Evolutionary conservation across 179 eudicot species (phyloP).

Genomic region (Silene coronaria): DNA sequence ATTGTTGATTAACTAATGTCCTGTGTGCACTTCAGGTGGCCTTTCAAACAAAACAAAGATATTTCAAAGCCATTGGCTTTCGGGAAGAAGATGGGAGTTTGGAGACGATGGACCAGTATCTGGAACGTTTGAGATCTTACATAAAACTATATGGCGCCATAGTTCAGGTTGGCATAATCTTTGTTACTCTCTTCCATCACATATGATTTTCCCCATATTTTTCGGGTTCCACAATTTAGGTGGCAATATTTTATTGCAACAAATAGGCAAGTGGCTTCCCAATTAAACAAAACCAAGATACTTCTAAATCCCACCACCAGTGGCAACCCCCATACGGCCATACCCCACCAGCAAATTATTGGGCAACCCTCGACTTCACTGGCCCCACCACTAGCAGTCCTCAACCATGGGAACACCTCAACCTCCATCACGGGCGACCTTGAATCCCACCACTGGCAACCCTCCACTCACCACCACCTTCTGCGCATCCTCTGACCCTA

Average conservation of each 20-base stretch:
- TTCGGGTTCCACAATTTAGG: neutral
- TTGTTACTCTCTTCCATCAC: neutral
- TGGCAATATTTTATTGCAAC: neutral
- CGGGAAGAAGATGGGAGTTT: conserved; percentile 55
- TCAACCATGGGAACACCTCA: neutral
- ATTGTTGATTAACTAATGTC: conserved; percentile 5
- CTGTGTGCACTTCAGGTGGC: conserved; percentile 34
- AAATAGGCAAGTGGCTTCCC: neutral
- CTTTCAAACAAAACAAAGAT: conserved; percentile 47
- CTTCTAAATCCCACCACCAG: neutral
- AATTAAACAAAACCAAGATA: neutral
- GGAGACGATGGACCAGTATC: conserved; percentile 53
- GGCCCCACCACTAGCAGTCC: neutral
- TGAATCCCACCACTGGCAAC: neutral
- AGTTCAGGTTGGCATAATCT: conserved; percentile 57
- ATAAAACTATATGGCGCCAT: conserved; percentile 91
- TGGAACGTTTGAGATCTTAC: conserved; percentile 44
- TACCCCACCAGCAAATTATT: neutral
- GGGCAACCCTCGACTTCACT: neutral
- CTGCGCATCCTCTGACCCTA: neutral
- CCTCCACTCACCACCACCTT: neutral
- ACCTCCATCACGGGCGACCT: neutral
- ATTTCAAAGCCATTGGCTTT: conserved; percentile 67
- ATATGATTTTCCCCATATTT: too few species aligned
- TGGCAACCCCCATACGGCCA: neutral